phyloP scores from a whole-genome alignment of 2,329 filamentous ascomycete genomes.

The Graphium sp. region DNA sequence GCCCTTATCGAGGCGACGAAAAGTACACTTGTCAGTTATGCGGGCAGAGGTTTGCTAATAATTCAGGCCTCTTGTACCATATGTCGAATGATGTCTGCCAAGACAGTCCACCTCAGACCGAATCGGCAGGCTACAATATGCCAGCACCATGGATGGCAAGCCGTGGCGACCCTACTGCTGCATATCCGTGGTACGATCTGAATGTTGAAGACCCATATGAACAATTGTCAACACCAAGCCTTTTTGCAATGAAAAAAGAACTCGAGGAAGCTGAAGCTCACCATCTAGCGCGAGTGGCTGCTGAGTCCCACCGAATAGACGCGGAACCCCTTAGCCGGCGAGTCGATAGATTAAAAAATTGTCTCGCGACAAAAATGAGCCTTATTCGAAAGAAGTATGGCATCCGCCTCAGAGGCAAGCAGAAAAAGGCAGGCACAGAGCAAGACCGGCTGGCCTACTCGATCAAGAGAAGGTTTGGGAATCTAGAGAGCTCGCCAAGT shows the following conservation, averaged over 20 bases:
- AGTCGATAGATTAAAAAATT: constrained; percentile 28
- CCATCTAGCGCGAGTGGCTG: no score
- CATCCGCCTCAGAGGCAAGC: constrained; percentile 32
- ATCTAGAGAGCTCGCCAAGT: no score
- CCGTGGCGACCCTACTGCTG: no score
- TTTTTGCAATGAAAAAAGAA: constrained; percentile 3
- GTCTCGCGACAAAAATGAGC: constrained; percentile 37
- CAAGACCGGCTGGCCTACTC: constrained; percentile 19
- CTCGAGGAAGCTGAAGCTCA: constrained; percentile 15
- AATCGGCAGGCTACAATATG: no score
- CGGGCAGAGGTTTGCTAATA: constrained; percentile 22
- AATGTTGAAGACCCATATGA: constrained; percentile 27
- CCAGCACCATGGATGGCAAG: no score
- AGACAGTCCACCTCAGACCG: constrained; percentile 11
- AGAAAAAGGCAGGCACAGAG: constrained; percentile 26
- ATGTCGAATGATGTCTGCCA: constrained; percentile 26
- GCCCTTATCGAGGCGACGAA: no score
- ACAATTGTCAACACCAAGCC: constrained; percentile 19
- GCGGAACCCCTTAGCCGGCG: no score
- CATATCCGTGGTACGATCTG: no score
- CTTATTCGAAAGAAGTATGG: constrained; percentile 40
- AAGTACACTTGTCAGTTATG: constrained; percentile 26
- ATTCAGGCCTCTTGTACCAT: constrained; percentile 26
- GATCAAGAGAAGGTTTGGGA: no score
- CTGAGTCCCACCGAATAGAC: no score